These are phyloP conservation scores for Grifola frondosa DNA, from an alignment of 1,284 basidiomycete species.

Conservation along the genomic window DNA sequence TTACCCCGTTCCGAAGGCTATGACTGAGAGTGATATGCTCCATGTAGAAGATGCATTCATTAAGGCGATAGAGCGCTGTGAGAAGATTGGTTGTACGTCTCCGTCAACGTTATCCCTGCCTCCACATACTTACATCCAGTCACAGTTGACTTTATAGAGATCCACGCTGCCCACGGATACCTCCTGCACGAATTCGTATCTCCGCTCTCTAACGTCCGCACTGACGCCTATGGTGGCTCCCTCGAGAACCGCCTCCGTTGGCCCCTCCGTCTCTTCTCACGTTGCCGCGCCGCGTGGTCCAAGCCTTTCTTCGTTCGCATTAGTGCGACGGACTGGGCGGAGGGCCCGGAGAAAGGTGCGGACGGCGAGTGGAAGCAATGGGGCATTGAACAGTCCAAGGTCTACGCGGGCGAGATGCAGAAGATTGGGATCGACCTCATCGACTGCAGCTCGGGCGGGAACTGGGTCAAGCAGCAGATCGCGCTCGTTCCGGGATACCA, in stretches of 20 bases:
- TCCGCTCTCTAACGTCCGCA: slow-evolving; percentile 69
- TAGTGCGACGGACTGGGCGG: slow-evolving; percentile 78
- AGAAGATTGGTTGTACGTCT: slow-evolving; percentile 60
- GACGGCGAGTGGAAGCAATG: slow-evolving; percentile 64
- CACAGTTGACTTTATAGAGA: slow-evolving; percentile 80
- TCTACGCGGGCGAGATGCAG: slow-evolving; percentile 55
- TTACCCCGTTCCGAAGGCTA: slow-evolving; percentile 51
- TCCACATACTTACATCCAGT: not conserved
- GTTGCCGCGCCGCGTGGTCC: slow-evolving; percentile 59
- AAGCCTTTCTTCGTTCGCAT: slow-evolving; percentile 77
- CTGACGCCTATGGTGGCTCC: slow-evolving; percentile 72
- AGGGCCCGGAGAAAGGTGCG: slow-evolving; percentile 59
- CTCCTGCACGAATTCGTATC: slow-evolving; percentile 64
- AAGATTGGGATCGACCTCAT: slow-evolving; percentile 71
- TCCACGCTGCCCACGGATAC: slow-evolving; percentile 75
- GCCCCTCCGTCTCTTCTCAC: slow-evolving; percentile 56
- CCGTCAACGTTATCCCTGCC: not conserved
- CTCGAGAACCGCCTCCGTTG: slow-evolving; percentile 75
- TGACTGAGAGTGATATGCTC: slow-evolving; percentile 56
- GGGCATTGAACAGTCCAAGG: slow-evolving; percentile 76
- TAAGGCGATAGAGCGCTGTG: slow-evolving; percentile 60
- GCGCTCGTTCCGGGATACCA: slow-evolving; percentile 63
- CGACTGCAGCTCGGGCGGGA: slow-evolving; percentile 71
- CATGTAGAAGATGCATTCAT: slow-evolving; percentile 66
- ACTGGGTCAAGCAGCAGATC: slow-evolving; percentile 63